Base-by-base conservation (phyloP, 768 basidiomycete genomes). In the Trametes meyenii region DNA sequence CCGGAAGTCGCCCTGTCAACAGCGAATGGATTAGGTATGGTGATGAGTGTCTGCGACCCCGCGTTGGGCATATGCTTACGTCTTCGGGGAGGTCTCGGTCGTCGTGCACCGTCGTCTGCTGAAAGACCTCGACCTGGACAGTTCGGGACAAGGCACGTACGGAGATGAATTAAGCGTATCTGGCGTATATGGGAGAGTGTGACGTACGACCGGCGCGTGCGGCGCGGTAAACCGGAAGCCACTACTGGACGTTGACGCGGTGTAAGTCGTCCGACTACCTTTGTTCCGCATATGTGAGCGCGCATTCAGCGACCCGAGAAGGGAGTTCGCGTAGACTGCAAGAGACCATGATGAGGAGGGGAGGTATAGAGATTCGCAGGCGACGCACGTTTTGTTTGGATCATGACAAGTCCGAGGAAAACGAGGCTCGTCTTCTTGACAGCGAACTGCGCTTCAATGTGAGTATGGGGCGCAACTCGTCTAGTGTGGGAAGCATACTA, bases 351-450 rank as follows among this genome's bases (percentile, higher is more conserved):
- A 36, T n/a, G 29, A n/a, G 35, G 35, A 6, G 23, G 38, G 33
- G 6, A 43, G 11, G 19, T 6, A 10, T 21, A 23, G 33, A 4
- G 48, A 23, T 16, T 5, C 16, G 51, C 36, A 17, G 12, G 49
- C 5, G 36, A 52, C 58, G 49, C 36, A 64, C 62, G 62, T 33
- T 64, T 64, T 11, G 53, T 29, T 40, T 64, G 62, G 44, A 64
- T 60, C 58, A 55, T 59, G 49, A 64, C 58, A n/a, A 64, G 54
- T 3, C 62, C 62, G 24, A 64, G 58, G 55, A 64, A 64, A 42
- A 48, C 49, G 23, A 64, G 54, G 29, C 62, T 64, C 12, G 29
- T 45, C 43, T 64, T 64, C 42, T 64, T 23, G 11, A 60, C 26
- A 21, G 58, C 62, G 54, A 64, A 64, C 62, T 64, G 23, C 11